phyloP scores from a whole-genome alignment of 169 alveolate genomes.

The Plasmodium inui region DNA sequence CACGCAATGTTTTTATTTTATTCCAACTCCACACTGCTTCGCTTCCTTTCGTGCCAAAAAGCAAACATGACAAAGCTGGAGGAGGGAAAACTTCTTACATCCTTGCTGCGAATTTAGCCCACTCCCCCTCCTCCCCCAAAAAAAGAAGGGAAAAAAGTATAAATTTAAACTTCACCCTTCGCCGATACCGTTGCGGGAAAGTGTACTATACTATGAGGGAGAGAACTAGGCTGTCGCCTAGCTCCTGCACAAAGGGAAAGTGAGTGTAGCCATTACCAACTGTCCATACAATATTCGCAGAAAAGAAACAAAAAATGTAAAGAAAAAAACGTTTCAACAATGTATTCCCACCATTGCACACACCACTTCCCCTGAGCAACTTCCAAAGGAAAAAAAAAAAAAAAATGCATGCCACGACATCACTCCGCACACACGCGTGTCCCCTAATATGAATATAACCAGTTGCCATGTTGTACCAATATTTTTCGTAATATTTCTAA shows the following conservation, averaged over 20 bases:
- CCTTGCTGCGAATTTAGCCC: background rate
- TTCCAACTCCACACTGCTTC: background rate
- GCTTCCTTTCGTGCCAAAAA: background rate
- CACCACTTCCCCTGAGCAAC: constrained; percentile 2
- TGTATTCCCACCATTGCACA: background rate
- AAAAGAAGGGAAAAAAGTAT: background rate
- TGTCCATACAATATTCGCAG: background rate
- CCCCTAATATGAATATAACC: constrained; percentile 34
- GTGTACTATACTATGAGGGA: background rate
- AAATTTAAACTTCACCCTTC: background rate
- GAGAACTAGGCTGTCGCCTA: background rate
- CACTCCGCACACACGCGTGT: background rate
- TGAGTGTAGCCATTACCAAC: background rate
- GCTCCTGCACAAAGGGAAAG: background rate
- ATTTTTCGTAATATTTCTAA: constrained; percentile 34
- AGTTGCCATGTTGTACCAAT: constrained; percentile 27
- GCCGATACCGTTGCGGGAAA: background rate
- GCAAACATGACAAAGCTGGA: background rate
- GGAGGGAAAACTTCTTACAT: background rate
- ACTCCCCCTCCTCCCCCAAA: background rate
- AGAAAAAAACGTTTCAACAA: background rate
- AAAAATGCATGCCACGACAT: background rate
- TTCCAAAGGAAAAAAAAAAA: background rate
- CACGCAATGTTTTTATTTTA: background rate
- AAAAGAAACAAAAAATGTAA: background rate